phyloP scores from a whole-genome alignment of 306 rosid genomes.

The Potentilla sterilis region DNA sequence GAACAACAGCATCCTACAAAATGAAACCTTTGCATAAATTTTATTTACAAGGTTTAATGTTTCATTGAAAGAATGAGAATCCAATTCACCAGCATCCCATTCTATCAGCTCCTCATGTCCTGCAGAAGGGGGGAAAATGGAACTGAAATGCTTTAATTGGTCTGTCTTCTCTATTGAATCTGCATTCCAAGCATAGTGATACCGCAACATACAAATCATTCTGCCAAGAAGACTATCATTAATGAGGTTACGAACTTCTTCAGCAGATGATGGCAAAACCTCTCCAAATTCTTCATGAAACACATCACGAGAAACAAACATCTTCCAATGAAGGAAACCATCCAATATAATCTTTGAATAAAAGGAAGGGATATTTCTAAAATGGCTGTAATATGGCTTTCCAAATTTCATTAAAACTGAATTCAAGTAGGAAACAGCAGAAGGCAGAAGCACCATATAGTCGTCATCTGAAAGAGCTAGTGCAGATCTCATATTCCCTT shows the following conservation, averaged over 20 bases:
- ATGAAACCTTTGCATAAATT: constrained; percentile 59
- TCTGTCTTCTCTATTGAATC: constrained; percentile 49
- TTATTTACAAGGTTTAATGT: constrained; percentile 55
- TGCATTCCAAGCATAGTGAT: constrained; percentile 54
- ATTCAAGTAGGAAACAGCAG: constrained; percentile 60
- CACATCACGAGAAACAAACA: constrained; percentile 53
- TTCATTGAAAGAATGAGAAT: constrained; percentile 43
- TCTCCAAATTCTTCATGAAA: constrained; percentile 66
- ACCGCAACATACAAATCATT: constrained; percentile 56
- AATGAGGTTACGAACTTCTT: constrained; percentile 51
- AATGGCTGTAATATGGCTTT: constrained; percentile 33
- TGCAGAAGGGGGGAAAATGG: constrained; percentile 40
- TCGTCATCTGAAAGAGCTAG: constrained; percentile 56
- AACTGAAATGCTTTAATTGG: constrained; percentile 57
- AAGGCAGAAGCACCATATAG: constrained; percentile 67
- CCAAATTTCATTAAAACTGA: constrained; percentile 45
- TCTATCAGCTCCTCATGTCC: constrained; percentile 55
- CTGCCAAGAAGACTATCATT: constrained; percentile 80
- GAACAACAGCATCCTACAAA: constrained; percentile 61
- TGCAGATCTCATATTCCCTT: constrained; percentile 24
- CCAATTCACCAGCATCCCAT: constrained; percentile 43
- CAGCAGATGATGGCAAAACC: constrained; percentile 54
- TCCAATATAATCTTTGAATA: constrained; percentile 66
- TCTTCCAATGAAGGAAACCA: constrained; percentile 66
- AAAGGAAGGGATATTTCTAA: constrained; percentile 39